Conservation (phyloP, 2,329 filamentous ascomycete genomes). For the Beauveria caledonica region DNA sequence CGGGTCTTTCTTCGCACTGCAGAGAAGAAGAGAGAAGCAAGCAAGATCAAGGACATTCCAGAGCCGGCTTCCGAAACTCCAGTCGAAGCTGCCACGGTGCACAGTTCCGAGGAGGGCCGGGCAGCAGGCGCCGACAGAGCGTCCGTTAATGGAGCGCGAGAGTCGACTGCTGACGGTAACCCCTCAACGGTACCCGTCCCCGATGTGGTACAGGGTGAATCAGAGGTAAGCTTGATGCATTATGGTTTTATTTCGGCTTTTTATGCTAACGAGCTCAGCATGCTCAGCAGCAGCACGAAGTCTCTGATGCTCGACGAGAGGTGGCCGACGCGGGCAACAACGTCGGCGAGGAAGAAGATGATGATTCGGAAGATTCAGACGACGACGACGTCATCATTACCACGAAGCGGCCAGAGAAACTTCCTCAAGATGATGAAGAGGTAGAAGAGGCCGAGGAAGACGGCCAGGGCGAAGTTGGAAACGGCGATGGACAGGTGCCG, state of each 20-base stretch:
- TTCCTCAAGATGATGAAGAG: constrained; percentile 17
- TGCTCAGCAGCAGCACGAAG: constrained; percentile 9
- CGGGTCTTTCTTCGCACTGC: constrained; percentile 84
- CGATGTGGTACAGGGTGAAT: constrained; percentile 10
- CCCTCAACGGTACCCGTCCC: not conserved
- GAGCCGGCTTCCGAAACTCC: constrained; percentile 33
- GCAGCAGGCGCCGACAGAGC: not conserved
- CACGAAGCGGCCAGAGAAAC: constrained; percentile 16
- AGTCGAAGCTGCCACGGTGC: constrained; percentile 26
- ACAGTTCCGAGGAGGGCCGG: not conserved
- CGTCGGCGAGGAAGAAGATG: constrained; percentile 11
- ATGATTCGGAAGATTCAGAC: constrained; percentile 14
- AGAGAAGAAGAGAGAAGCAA: constrained; percentile 76
- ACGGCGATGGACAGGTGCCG: constrained; percentile 25
- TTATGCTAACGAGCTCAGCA: not conserved
- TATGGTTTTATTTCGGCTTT: not conserved
- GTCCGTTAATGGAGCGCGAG: not conserved
- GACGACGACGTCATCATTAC: constrained; percentile 12
- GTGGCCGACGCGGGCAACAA: constrained; percentile 8
- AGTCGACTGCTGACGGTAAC: not conserved
- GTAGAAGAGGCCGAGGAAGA: constrained; percentile 18
- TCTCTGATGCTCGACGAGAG: constrained; percentile 3
- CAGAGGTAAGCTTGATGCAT: constrained; percentile 2
- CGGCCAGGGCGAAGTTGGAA: constrained; percentile 23
- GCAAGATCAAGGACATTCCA: constrained; percentile 42